Percentiles rank a stretch among this genome's conserved stretches.
phyloP scores from a whole-genome alignment of 2,329 filamentous ascomycete genomes.

The Neofusicoccum cordaticola region DNA sequence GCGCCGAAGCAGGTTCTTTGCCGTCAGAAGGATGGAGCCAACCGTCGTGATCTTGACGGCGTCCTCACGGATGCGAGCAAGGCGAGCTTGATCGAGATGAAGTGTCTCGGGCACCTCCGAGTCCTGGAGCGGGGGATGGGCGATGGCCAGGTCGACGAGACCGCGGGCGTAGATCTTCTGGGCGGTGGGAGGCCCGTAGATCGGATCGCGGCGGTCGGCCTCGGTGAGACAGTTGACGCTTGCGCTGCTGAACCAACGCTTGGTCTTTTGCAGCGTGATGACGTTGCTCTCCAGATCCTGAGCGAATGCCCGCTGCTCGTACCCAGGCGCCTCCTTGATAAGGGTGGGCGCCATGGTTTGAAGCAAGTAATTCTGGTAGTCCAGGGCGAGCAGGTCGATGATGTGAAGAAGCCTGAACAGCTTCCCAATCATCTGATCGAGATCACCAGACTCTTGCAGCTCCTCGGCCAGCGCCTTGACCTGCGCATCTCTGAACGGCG shows the following conservation, averaged over 20 bases:
- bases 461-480: slow-evolving; percentile 67
- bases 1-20: slow-evolving; percentile 79
- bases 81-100: slow-evolving; percentile 63
- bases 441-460: slow-evolving; percentile 45
- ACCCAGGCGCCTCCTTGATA: slow-evolving; percentile 67
- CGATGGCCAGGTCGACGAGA: slow-evolving; percentile 72
- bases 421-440: slow-evolving; percentile 68
- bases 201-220: slow-evolving; percentile 64
- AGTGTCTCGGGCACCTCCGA: slow-evolving; percentile 70
- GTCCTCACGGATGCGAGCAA: slow-evolving; percentile 56
- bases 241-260: slow-evolving; percentile 64
- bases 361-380: slow-evolving; percentile 79
- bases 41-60: slow-evolving; percentile 67
- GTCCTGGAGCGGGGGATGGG: slow-evolving; percentile 54
- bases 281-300: slow-evolving; percentile 59
- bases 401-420: slow-evolving; percentile 72
- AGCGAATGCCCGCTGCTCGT: slow-evolving; percentile 71
- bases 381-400: slow-evolving; percentile 73
- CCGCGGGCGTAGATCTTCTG: slow-evolving; percentile 74
- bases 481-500: slow-evolving; percentile 74
- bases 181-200: slow-evolving; percentile 63
- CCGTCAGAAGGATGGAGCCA: slow-evolving; percentile 72
- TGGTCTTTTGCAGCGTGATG: slow-evolving; percentile 58
- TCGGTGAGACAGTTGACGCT: slow-evolving; percentile 64
- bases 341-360: slow-evolving; percentile 69